phyloP scores from a whole-genome alignment of 768 basidiomycete species.

The Panellus pusillus region DNA sequence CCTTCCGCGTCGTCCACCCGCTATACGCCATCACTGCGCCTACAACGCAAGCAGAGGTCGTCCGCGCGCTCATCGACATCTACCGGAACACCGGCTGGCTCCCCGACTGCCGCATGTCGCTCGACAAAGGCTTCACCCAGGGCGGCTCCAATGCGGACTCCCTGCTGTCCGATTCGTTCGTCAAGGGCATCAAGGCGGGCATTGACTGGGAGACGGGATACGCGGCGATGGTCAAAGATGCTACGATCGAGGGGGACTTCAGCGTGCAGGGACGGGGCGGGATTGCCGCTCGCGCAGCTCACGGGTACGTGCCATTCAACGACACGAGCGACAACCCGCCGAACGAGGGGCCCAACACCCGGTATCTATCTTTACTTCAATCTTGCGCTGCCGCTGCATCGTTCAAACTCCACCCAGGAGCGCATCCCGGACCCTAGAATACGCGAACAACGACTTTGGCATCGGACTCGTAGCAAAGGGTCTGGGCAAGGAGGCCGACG shows the following conservation, averaged over 20 bases:
- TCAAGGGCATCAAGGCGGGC: constrained; percentile 27
- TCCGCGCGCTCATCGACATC: constrained; percentile 28
- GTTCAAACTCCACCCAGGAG: constrained; percentile 8
- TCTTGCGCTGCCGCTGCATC: background rate
- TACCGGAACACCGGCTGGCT: constrained; percentile 26
- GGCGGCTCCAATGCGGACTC: constrained; percentile 30
- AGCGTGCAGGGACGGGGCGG: constrained; percentile 13
- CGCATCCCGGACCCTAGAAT: constrained; percentile 18
- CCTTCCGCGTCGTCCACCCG: constrained; percentile 19
- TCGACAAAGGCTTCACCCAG: constrained; percentile 27
- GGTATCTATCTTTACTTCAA: background rate
- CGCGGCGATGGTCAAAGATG: constrained; percentile 24
- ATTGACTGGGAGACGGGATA: constrained; percentile 28
- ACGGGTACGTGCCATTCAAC: constrained; percentile 5
- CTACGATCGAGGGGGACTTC: constrained; percentile 16
- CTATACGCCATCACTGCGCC: constrained; percentile 21
- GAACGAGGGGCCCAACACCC: constrained; percentile 9
- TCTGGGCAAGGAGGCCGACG: constrained; percentile 9
- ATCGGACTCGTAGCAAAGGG: constrained; percentile 20
- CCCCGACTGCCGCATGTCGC: constrained; percentile 29
- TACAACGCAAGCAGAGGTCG: constrained; percentile 20
- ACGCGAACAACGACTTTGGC: constrained; percentile 21
- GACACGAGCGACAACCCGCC: constrained; percentile 13
- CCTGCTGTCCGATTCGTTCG: constrained; percentile 26
- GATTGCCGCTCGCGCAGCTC: constrained; percentile 1